phyloP scores from a whole-genome alignment of 139 green algal genomes.

The Asterochloris erici region DNA sequence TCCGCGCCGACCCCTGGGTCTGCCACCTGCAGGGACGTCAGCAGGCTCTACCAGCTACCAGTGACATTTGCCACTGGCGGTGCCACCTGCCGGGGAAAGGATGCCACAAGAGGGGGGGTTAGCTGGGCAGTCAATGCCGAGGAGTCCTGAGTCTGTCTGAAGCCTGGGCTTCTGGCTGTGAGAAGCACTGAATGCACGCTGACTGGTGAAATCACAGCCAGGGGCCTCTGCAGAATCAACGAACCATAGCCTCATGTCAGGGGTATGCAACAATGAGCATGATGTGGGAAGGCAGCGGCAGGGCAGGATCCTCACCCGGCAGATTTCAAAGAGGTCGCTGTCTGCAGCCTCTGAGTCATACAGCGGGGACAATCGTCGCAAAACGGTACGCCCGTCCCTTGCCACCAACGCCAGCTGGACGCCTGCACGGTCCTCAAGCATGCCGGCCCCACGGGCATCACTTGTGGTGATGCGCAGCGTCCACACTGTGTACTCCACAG shows the following conservation, averaged over 20 bases:
- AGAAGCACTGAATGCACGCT: background rate
- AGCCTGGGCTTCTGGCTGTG: background rate
- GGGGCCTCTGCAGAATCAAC: background rate
- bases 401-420: constrained; percentile 8
- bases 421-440: background rate
- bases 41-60: background rate
- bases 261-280: background rate
- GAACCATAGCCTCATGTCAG: background rate
- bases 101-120: background rate
- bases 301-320: background rate
- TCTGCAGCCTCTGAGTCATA: constrained; percentile 5
- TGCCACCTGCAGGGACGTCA: background rate
- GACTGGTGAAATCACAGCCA: background rate
- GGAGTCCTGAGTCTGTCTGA: background rate
- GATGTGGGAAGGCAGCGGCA: background rate
- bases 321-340: background rate
- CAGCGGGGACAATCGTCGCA: background rate
- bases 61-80: background rate
- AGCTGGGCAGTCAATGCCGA: background rate
- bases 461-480: constrained; percentile 8
- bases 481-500: constrained; percentile 3
- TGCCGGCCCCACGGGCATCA: background rate
- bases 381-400: background rate
- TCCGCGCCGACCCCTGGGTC: background rate
- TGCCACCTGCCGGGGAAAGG: background rate